Evolutionary conservation across 176 grass and related monocot species (phyloP).

Genomic region (sorghum (Sorghum bicolor)): DNA sequence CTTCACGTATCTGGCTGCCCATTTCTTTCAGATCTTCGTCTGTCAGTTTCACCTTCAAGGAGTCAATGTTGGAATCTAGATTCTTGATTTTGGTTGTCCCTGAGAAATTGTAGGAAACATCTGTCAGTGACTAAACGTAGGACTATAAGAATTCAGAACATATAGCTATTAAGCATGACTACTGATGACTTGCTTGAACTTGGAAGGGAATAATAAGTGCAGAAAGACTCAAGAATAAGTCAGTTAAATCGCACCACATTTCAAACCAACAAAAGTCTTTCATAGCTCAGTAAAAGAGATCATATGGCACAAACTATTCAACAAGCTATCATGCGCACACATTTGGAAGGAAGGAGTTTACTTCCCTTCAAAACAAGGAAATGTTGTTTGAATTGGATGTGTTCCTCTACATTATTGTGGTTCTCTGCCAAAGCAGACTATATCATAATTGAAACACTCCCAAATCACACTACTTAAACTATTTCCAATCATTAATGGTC

Average conservation of each 20-base stretch:
- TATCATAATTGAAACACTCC: background rate
- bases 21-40: slow-evolving; percentile 71
- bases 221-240: background rate
- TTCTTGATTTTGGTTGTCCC: slow-evolving; percentile 86
- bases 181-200: background rate
- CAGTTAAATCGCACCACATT: background rate
- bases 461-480: background rate
- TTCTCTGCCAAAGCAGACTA: background rate
- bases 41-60: slow-evolving; percentile 57
- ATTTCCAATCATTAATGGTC: background rate
- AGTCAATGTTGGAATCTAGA: slow-evolving; percentile 69
- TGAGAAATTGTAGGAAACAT: slow-evolving; percentile 28
- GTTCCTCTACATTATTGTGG: background rate
- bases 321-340: background rate
- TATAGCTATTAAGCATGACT: background rate
- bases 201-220: background rate
- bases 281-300: background rate
- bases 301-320: background rate
- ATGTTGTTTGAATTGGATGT: background rate
- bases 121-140: slow-evolving; percentile 19
- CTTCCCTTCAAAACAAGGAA: background rate
- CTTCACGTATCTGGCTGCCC: slow-evolving; percentile 36
- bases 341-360: background rate
- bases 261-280: background rate
- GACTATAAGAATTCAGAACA: background rate